Evolutionary conservation across 2,329 filamentous ascomycete genomes (phyloP), one percentile per base, ranked within the genome.

Genomic region (Pyrenochaeta sp.): DNA sequence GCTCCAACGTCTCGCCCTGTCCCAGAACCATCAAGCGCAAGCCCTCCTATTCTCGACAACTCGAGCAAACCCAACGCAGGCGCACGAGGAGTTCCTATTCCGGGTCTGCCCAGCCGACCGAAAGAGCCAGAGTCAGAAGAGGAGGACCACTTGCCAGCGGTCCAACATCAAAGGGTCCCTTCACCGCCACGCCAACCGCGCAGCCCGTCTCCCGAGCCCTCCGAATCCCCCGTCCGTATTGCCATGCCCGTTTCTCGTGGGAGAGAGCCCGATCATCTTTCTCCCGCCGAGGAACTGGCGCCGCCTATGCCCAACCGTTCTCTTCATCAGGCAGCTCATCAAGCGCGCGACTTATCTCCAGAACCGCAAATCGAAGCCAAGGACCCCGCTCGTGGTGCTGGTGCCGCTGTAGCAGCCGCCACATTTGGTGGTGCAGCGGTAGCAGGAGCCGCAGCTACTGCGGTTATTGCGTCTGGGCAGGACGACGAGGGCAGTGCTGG

Each of bases 211-310:
- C 82, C 85, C 49, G 82, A 84, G 49, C 81, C 81, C 49, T 84
- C 88, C 47, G 80, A 82, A 46, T 97, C 92, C 1, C 94, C 94
- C 6, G 89, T 96, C 61, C 91, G 90, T 49, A 86, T 98, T 66
- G 93, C 93, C 13, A 90, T 94, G 78, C 95, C 95, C 3, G 90
- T 98, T 54, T 84, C 87, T 50, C 90, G 91, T 56, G 86, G 84
- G 50, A 80, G 83, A 32, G 77, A 79, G 36, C 79, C 80, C 9
- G 75, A 80, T 32, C 73, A 84, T 30, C 82, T 89, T 67, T 83
- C 86, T 22, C 77, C 81, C 10, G 79, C 82, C 34, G 79, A 82
- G 57, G 77, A 80, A 25, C 72, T 80, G 42, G 81, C 82, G 37
- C 83, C 85, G 27, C 84, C 84, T 19, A 82, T 94, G 66, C 91